Evolutionary conservation across 2,329 filamentous ascomycete species (phyloP), one percentile per base, ranked within the genome.

Genomic region (Aspergillus aculeatinus): DNA sequence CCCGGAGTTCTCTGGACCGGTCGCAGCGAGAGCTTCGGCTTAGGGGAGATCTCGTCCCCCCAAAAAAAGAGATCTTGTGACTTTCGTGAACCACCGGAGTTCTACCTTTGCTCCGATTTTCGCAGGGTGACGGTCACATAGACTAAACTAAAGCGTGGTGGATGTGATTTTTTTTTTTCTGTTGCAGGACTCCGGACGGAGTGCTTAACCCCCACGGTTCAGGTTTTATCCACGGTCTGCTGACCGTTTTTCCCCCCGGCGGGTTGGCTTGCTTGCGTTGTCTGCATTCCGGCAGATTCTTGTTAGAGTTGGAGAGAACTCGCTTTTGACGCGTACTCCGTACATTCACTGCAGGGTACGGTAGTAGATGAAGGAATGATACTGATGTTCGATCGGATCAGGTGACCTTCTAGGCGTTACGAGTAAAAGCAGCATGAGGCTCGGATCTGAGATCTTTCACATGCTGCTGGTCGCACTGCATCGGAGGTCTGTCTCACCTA

Each of bases 141-240:
- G 3, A 23, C 23, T 23, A 23, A 23, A 23, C 4, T 23, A 23
- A 23, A 23, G 23, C 3, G 23, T 35, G 33, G 33, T 14, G 11
- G 33, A 3, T 14, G 33, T 14, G 33, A 35, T 27, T 27, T 9
- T 27, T 7, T 27, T 7, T 9, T 21, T 21, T 9, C 23, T 23
- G 27, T 9, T 27, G 27, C 27, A 27, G 33, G 23, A 21, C 2
- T 21, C 21, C 21, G 21, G 21, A 21, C 21, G 21, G 21, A 21
- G 21, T 21, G 21, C 39, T 55, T 55, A 48, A 48, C 53, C 53
- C 53, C 53, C 53, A 64, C 59, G 65, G 65, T 57, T 61, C 55
- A 64, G 61, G 33, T 48, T 62, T 67, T 67, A 65, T 51, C 63
- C 62, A 62, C 48, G 27, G 55, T 53, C 59, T 58, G 51, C 42